Percentiles rank a stretch among this genome's conserved stretches.
Evolutionary conservation across 1,139 yeast genomes (phyloP).

Genomic region (Saccharomyces hybrid): DNA sequence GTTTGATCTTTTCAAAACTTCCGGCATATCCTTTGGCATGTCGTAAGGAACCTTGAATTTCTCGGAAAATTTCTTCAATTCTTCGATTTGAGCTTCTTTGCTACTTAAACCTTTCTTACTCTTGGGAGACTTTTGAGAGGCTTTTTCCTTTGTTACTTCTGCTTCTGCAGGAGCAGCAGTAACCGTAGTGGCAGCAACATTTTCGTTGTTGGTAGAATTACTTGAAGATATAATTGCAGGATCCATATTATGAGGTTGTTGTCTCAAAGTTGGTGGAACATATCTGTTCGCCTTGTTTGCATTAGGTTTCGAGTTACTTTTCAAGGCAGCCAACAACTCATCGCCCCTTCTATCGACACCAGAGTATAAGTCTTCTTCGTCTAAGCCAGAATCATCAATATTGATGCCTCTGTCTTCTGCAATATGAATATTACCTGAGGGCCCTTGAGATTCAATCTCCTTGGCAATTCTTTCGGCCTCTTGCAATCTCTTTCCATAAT

Average conservation of each 20-base stretch:
- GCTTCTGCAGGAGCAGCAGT: constrained; percentile 13
- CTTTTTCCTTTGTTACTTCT: constrained; percentile 20
- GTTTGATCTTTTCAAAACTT: constrained; percentile 37
- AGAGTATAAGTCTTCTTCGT: constrained; percentile 93
- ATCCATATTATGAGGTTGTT: constrained; percentile 58
- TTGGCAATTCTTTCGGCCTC: constrained; percentile 73
- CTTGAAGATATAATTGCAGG: constrained; percentile 65
- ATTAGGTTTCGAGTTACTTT: constrained; percentile 29
- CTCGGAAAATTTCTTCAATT: constrained; percentile 76
- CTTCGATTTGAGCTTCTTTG: constrained; percentile 64
- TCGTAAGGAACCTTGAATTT: constrained; percentile 71
- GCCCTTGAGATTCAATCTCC: constrained; percentile 66
- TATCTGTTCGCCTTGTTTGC: constrained; percentile 20
- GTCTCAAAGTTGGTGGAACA: constrained; percentile 57
- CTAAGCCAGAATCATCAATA: constrained; percentile 78
- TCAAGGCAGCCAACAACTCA: constrained; percentile 57
- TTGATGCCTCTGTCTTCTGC: constrained; percentile 83
- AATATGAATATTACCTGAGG: constrained; percentile 64
- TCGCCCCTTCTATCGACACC: constrained; percentile 67
- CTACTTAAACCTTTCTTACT: constrained; percentile 9
- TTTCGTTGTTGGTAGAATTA: constrained; percentile 8
- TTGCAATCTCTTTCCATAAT: constrained; percentile 54
- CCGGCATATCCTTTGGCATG: constrained; percentile 68
- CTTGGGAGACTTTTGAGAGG: constrained; percentile 27
- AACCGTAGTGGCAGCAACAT: constrained; percentile 7